Evolutionary conservation across 306 rosid genomes (phyloP).

Genomic region (Sicyos edulis): DNA sequence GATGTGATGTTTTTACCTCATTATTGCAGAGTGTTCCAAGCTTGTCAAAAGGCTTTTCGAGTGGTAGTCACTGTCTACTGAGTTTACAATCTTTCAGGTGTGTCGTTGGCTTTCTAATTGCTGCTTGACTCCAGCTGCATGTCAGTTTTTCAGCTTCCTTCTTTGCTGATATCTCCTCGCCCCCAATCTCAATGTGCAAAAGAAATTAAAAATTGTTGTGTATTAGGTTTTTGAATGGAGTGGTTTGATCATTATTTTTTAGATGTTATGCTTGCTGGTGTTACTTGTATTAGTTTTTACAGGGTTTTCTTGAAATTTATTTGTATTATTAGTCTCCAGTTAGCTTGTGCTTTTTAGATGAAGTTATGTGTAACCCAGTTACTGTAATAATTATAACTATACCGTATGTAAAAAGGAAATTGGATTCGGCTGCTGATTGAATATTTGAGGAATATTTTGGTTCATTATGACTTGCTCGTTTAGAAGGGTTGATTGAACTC

Average conservation of each 20-base stretch:
- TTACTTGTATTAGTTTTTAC: background rate
- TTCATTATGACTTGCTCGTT: background rate
- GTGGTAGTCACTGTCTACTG: background rate
- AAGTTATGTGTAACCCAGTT: background rate
- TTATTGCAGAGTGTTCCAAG: conserved; percentile 51
- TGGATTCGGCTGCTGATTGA: background rate
- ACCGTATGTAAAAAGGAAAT: background rate
- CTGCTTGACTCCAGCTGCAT: background rate
- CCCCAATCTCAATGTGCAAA: background rate
- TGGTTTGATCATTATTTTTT: background rate
- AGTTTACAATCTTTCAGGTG: background rate
- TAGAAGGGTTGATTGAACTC: background rate
- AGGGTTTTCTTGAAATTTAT: background rate
- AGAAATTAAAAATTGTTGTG: background rate
- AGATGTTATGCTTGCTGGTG: background rate
- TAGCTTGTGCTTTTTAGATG: conserved; percentile 3
- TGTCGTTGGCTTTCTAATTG: background rate
- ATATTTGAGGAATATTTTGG: conserved; percentile 1
- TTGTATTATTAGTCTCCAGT: background rate
- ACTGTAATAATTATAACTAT: background rate
- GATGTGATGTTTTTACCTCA: background rate
- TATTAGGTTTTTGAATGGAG: conserved; percentile 9
- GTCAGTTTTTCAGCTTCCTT: conserved; percentile 5
- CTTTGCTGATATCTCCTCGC: background rate
- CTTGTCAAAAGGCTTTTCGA: conserved; percentile 6